phyloP scores from a whole-genome alignment of 345 rosid species.

The Camelina sativa region DNA sequence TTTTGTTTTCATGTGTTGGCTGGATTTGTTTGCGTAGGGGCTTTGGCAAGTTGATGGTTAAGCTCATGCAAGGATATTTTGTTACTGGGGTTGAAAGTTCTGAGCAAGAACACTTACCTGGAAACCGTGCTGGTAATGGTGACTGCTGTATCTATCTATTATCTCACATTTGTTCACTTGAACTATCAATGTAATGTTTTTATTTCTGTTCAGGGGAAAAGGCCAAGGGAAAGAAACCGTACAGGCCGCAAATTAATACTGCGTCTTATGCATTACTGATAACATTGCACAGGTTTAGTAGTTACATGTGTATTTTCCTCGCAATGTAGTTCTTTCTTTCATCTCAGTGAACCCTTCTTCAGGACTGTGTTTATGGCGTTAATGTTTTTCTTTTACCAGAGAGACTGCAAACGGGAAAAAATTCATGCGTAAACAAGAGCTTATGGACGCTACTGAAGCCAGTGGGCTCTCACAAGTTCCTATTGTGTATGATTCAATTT shows the following conservation, averaged over 20 bases:
- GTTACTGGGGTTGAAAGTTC: slow-evolving; percentile 50
- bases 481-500: slow-evolving; percentile 58
- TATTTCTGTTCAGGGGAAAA: slow-evolving; percentile 51
- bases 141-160: slow-evolving; percentile 3
- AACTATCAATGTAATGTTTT: neutral
- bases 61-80: slow-evolving; percentile 67
- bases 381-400: slow-evolving; percentile 46
- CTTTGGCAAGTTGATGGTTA: slow-evolving; percentile 83
- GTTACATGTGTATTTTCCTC: neutral
- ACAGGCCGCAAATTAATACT: slow-evolving; percentile 77
- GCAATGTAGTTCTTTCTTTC: slow-evolving; percentile 12
- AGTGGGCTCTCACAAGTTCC: slow-evolving; percentile 87
- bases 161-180: slow-evolving; percentile 13
- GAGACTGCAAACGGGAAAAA: slow-evolving; percentile 64
- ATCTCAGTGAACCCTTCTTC: slow-evolving; percentile 20
- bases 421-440: slow-evolving; percentile 83
- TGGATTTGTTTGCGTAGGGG: slow-evolving; percentile 58
- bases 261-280: slow-evolving; percentile 85
- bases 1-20: slow-evolving; percentile 1
- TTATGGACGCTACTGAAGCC: slow-evolving; percentile 91
- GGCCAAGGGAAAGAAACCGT: slow-evolving; percentile 55
- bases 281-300: slow-evolving; percentile 66
- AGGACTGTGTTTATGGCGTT: neutral
- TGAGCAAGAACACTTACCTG: slow-evolving; percentile 55
- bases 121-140: slow-evolving; percentile 46